These are phyloP conservation scores for Hyaloraphidium curvatum DNA, from an alignment of 192 early-diverging fungal genomes.

Conservation along the genomic window DNA sequence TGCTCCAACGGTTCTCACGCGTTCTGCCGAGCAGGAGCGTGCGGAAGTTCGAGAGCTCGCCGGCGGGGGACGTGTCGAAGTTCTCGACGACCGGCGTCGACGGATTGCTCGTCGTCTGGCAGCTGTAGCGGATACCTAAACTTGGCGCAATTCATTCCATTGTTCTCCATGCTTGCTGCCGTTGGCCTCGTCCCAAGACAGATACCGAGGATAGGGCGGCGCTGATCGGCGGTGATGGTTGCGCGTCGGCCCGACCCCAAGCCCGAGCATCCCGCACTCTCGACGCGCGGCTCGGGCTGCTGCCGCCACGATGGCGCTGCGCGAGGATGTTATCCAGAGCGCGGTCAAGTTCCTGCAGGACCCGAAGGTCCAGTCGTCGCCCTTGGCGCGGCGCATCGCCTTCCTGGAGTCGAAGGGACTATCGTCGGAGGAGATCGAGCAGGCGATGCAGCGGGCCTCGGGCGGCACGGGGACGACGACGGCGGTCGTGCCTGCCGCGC, in stretches of 20 bases:
- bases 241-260: too few relatives aligned
- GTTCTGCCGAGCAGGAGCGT: constrained; percentile 29
- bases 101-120: constrained; percentile 69
- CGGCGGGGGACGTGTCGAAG: constrained; percentile 30
- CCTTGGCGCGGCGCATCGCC: constrained; percentile 78
- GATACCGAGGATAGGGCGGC: too few relatives aligned
- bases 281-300: too few relatives aligned
- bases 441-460: constrained; percentile 47
- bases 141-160: too few relatives aligned
- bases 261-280: too few relatives aligned
- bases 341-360: constrained; percentile 87
- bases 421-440: constrained; percentile 76
- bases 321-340: constrained; percentile 53
- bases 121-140: too few relatives aligned
- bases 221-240: too few relatives aligned
- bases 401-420: constrained; percentile 95
- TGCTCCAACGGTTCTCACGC: not conserved
- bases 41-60: constrained; percentile 19
- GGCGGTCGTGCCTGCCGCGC: too few relatives aligned
- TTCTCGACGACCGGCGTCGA: constrained; percentile 66
- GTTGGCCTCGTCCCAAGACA: too few relatives aligned
- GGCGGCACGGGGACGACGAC: constrained; percentile 23
- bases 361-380: constrained; percentile 71
- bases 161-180: too few relatives aligned
- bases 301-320: constrained; percentile 11